Evolutionary conservation across 2,329 filamentous ascomycete genomes (phyloP).

Genomic region (Colletotrichum cordylinicola): DNA sequence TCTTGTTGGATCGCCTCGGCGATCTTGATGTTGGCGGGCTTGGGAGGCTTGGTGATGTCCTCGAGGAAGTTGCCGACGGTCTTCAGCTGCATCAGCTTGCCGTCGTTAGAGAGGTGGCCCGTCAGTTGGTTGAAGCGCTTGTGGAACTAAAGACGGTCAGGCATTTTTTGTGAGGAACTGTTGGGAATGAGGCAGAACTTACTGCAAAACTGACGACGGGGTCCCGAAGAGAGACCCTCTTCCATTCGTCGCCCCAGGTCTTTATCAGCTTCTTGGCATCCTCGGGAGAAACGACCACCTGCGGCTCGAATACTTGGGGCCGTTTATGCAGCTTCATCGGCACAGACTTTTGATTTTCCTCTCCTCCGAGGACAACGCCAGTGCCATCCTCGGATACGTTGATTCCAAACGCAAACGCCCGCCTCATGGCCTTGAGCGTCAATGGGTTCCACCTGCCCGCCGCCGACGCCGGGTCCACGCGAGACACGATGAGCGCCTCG

Average conservation of each 20-base stretch:
- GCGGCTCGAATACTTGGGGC: neutral
- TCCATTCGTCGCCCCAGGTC: conserved; percentile 63
- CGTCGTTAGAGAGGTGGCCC: conserved; percentile 77
- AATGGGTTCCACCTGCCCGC: conserved; percentile 26
- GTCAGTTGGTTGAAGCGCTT: conserved; percentile 85
- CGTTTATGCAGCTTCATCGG: neutral
- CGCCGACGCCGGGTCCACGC: conserved; percentile 23
- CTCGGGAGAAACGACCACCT: conserved; percentile 35
- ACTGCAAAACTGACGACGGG: conserved; percentile 75
- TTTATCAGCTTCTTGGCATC: conserved; percentile 49
- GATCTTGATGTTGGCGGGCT: conserved; percentile 71
- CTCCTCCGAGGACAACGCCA: conserved; percentile 41
- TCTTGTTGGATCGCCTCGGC: conserved; percentile 60
- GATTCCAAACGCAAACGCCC: conserved; percentile 39
- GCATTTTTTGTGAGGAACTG: neutral
- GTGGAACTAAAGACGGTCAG: conserved; percentile 66
- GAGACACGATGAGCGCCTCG: conserved; percentile 52
- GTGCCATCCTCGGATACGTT: conserved; percentile 43
- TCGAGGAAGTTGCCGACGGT: conserved; percentile 62
- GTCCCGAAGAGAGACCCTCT: conserved; percentile 61
- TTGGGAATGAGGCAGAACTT: conserved; percentile 39
- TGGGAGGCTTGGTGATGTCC: conserved; percentile 58
- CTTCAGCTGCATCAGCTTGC: conserved; percentile 61
- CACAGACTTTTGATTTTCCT: conserved; percentile 23
- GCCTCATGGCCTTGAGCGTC: conserved; percentile 3